These are phyloP conservation scores for Oxytropis ochrocephala DNA, from an alignment of 306 rosid genomes.

Conservation along the genomic window DNA sequence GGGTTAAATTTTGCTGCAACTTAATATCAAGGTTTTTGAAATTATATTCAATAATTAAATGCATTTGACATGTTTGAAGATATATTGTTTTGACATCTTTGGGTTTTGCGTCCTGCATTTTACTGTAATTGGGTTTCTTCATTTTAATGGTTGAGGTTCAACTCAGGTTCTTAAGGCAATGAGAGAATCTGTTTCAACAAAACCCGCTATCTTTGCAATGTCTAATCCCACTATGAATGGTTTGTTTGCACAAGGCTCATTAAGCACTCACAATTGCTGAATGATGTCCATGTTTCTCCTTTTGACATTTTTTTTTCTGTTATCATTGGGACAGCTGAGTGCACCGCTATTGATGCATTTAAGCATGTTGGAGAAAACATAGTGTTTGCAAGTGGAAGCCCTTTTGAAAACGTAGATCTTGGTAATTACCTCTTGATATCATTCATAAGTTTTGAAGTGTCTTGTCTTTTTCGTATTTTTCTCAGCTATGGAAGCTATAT, in stretches of 20 bases:
- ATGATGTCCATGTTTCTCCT: conserved; percentile 13
- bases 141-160: conserved; percentile 31
- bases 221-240: conserved; percentile 98
- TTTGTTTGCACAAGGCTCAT: conserved; percentile 44
- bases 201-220: conserved; percentile 98
- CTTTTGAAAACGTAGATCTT: conserved; percentile 76
- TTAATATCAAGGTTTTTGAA: no score
- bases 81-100: conserved; percentile 18
- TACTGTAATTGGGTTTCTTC: conserved; percentile 20
- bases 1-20: no score
- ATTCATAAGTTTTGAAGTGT: conserved; percentile 17
- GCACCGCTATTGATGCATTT: conserved; percentile 93
- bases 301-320: conserved; percentile 12
- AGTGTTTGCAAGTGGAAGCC: conserved; percentile 96
- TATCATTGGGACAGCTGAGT: conserved; percentile 65
- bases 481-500: conserved; percentile 11
- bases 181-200: conserved; percentile 87
- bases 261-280: conserved; percentile 21
- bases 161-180: conserved; percentile 90
- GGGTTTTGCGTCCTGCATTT: conserved; percentile 13
- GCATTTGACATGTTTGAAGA: conserved; percentile 16
- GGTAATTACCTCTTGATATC: conserved; percentile 43
- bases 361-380: conserved; percentile 82
- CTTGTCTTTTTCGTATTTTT: conserved; percentile 9
- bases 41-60: conserved; percentile 1